Base-by-base conservation (phyloP, 176 grass and related monocot species). In the Chrysopogon serrulatus region DNA sequence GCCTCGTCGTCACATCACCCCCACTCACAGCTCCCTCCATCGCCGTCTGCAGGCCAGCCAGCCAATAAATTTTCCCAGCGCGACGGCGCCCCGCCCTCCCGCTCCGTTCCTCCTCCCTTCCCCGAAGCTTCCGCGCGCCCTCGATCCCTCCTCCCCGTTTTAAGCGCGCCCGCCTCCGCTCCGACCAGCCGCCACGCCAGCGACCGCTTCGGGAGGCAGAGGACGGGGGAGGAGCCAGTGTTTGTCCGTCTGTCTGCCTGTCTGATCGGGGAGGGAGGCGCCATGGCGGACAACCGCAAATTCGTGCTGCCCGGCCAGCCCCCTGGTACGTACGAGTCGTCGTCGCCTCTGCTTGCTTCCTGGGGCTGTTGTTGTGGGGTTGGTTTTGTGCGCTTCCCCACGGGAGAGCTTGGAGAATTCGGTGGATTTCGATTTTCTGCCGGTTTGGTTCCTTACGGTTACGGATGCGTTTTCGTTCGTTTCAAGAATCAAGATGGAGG, bases 251-350 rank as follows among this genome's bases (percentile, higher is more conserved):
- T 23, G 21, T n/a, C 10, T 57, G 53, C 11, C 9, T 10, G 47
- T 61, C 60, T 41, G 11, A 8, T 68, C 41, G 61, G 12, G 8
- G n/a, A n/a, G n/a, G n/a, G 23, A 10, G 62, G 77, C 39, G 51
- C 36, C 78, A 89, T 89, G 83, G 83, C 71, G 34, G 88, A 86
- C 78, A 1, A 51, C 12, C 34, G 83, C 72, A 78, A 45, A 16
- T 86, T 85, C n/a, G 4, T 68, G 64, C 42, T 71, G 65, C 79
- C 88, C 53, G 84, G 45, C 78, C 78, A 81, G 43, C 78, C 88
- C 5, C 83, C 83, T 77, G 83, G 88, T 86, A 77, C 44, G 6
- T 26, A 4, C 44, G 18, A 3, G 10, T 10, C 44, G 19, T 5
- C 9, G 69, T 11, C 39, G 2, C 19, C 4, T 73, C 59, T 53